Percentiles rank a stretch among this genome's conserved stretches.
Evolutionary conservation across 2,329 filamentous ascomycete species (phyloP).

Genomic region (Metarhizium humberi): DNA sequence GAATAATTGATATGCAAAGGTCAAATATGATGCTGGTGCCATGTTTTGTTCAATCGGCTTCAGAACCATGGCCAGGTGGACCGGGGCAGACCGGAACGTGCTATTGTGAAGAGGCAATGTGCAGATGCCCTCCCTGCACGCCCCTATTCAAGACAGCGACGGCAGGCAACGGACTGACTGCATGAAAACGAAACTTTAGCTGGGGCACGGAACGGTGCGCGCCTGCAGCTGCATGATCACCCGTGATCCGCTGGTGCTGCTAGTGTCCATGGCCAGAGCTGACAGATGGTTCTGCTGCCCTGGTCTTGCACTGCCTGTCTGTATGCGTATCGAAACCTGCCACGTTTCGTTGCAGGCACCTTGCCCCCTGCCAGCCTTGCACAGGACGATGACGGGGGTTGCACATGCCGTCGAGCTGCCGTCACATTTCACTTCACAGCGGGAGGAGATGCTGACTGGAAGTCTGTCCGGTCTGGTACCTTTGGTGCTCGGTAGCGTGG

Average conservation of each 20-base stretch:
- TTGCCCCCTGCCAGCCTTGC: background rate
- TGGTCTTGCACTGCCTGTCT: background rate
- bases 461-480: background rate
- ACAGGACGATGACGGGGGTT: constrained; percentile 1
- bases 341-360: constrained; percentile 16
- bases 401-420: constrained; percentile 2
- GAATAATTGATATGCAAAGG: background rate
- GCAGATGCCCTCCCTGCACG: background rate
- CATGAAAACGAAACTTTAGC: background rate
- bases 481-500: background rate
- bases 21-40: background rate
- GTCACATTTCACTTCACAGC: constrained; percentile 6
- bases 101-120: no score
- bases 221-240: constrained; percentile 25
- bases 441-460: background rate
- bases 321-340: constrained; percentile 17
- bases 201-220: constrained; percentile 23
- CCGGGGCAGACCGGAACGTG: no score
- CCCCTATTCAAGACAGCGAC: background rate
- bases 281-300: constrained; percentile 1
- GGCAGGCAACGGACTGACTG: no score
- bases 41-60: background rate
- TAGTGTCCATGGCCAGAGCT: background rate
- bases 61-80: background rate
- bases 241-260: constrained; percentile 20